These are phyloP conservation scores for Leishmania lainsoni DNA, from an alignment of 208 protist genomes.

Conservation along the genomic window DNA sequence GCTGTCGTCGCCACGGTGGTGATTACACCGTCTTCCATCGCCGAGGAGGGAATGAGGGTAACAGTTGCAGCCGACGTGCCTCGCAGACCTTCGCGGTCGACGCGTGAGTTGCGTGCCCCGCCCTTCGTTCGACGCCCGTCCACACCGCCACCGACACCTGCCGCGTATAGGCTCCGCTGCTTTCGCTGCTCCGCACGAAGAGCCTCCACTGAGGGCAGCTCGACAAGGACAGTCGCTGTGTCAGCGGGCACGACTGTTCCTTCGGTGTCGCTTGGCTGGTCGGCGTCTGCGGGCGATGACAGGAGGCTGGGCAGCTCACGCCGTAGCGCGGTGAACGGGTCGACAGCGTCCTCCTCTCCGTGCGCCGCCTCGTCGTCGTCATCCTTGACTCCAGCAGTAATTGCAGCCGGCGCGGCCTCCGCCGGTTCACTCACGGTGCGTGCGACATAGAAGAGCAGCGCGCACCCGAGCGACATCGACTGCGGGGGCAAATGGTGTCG, in stretches of 20 bases:
- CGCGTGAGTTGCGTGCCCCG: conserved; percentile 22
- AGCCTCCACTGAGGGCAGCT: conserved; percentile 33
- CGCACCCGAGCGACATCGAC: conserved; percentile 72
- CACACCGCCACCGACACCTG: background rate
- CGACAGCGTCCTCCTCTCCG: background rate
- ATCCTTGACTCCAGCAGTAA: too few relatives aligned
- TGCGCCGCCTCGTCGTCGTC: conserved; percentile 3
- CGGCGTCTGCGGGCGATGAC: background rate
- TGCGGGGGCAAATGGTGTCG: conserved; percentile 85
- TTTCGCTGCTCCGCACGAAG: conserved; percentile 30
- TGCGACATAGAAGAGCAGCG: conserved; percentile 61
- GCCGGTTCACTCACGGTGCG: conserved; percentile 28
- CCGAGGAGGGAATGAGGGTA: background rate
- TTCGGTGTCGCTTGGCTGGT: background rate
- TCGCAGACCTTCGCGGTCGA: conserved; percentile 12
- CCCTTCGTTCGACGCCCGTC: background rate
- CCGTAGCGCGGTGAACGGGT: conserved; percentile 1
- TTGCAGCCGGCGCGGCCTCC: background rate
- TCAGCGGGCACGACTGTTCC: conserved; percentile 23
- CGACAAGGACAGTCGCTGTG: conserved; percentile 14
- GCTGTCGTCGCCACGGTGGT: conserved; percentile 2
- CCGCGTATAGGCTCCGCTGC: conserved; percentile 10
- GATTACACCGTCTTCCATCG: background rate
- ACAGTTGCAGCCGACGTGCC: background rate
- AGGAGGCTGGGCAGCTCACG: conserved; percentile 23